Evolutionary conservation across 495 filamentous ascomycete genomes (phyloP), one percentile per base, ranked within the genome.

Genomic region (Podospora conica): DNA sequence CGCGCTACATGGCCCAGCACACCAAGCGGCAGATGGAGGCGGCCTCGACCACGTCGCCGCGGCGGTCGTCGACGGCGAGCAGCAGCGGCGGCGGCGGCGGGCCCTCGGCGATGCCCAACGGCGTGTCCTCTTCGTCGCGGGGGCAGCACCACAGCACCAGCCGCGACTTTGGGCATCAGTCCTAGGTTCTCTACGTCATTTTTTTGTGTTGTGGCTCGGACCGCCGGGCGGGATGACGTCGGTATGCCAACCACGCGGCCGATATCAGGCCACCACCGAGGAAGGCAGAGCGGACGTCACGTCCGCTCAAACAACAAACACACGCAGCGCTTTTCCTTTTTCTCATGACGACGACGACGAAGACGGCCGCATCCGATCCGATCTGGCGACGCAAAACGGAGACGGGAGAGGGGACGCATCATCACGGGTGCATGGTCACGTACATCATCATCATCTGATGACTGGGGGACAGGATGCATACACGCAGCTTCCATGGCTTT

Each of bases 1-100:
- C 79, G 4, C 77, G 80, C 60, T 77, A 73, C 55, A 83, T 83
- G 80, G 80, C 80, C 61, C 76, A 78, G 55, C 81, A 83, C 66
- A 83, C 81, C 60, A 82, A 82, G 75, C 68, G 77, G 29, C 81
- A 83, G 71, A 82, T 83, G 80, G 79, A 83, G 60, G 76, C 78
- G 3, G 76, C 75, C 58, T 76, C 75, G 22, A 68, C 71, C 59
- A 65, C 72, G 8, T 63, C 72, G 20, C 60, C 31, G 6, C 23
- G 63, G 28, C 55, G 40, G 9, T 60, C 65, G 24, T 22, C 54
- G 20, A 63, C 66, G 53, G 68, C 67, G 9, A 70, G 70, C 61
- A 63, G 63, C 23, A 55, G 21, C 48, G 67, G 54, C 59, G 58
- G 59, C 20, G 58, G 63, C n/a, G 64, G 58, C 21, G 65, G 71